Conservation (phyloP, 2,329 filamentous ascomycete species). For the Nigrospora oryzae region DNA sequence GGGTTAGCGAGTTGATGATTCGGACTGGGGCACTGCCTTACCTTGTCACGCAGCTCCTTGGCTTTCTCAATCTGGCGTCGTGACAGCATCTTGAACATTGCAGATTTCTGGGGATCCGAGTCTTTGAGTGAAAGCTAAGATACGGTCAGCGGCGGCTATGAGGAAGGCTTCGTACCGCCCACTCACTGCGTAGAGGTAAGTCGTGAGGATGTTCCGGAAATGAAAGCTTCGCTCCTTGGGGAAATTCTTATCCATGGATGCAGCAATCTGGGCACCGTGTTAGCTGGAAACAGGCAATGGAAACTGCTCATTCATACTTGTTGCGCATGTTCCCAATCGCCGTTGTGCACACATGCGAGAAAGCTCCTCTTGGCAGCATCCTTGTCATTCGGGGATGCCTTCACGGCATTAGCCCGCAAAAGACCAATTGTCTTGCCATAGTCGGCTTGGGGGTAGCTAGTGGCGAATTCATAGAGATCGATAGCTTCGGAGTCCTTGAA, state of each 20-base stretch:
- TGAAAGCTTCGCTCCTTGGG: slow-evolving; percentile 37
- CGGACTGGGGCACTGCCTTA: neutral
- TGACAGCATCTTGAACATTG: slow-evolving; percentile 1
- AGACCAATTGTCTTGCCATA: slow-evolving; percentile 41
- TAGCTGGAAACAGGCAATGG: neutral
- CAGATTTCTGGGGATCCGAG: neutral
- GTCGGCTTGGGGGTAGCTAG: slow-evolving; percentile 17
- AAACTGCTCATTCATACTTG: slow-evolving; percentile 27
- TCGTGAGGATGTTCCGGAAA: slow-evolving; percentile 48
- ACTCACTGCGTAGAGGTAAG: slow-evolving; percentile 43
- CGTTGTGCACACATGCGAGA: slow-evolving; percentile 43
- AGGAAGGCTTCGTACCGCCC: neutral
- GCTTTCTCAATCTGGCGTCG: slow-evolving; percentile 2
- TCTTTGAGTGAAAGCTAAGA: neutral
- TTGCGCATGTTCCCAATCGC: slow-evolving; percentile 49
- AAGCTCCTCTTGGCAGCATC: slow-evolving; percentile 33
- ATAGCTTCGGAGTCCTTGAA: slow-evolving; percentile 41
- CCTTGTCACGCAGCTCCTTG: slow-evolving; percentile 1
- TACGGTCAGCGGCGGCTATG: neutral
- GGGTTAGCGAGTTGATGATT: neutral
- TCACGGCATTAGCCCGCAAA: slow-evolving; percentile 41
- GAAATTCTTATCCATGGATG: slow-evolving; percentile 42
- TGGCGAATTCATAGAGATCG: slow-evolving; percentile 47
- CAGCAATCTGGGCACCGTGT: slow-evolving; percentile 36
- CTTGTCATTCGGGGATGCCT: slow-evolving; percentile 41